A percentile compares a stretch with the other conserved stretches of the same genome.
Conservation (phyloP, 2,329 filamentous ascomycete species). For the Fusarium humuli region DNA sequence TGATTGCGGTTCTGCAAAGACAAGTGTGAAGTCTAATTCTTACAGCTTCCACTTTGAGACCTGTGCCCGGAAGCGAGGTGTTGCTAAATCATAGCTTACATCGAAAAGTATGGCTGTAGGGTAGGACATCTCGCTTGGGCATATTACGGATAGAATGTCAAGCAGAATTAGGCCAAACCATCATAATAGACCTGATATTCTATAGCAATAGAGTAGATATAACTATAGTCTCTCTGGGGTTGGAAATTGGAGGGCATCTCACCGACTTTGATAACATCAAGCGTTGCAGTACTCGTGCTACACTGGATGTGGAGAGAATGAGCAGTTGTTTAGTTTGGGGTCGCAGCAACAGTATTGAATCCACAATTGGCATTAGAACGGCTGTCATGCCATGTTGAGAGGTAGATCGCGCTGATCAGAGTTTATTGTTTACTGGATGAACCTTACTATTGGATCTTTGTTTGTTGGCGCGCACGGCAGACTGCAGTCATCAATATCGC, state of each 20-base stretch:
- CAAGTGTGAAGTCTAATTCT: slow-evolving; percentile 16
- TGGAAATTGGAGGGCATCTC: not conserved
- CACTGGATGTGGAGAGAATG: not conserved
- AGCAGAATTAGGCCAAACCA: not conserved
- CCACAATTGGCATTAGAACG: not conserved
- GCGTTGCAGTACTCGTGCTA: not conserved
- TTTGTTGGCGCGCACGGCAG: not conserved
- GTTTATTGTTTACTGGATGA: not conserved
- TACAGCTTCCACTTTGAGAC: slow-evolving; percentile 9
- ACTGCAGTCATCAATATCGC: not conserved
- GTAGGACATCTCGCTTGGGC: not conserved
- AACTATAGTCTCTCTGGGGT: not conserved
- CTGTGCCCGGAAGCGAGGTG: not conserved
- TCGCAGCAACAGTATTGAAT: not conserved
- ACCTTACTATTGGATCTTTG: not conserved
- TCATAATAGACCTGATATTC: not conserved
- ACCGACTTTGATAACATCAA: not conserved
- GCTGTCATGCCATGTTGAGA: not conserved
- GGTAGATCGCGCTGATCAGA: slow-evolving; percentile 1
- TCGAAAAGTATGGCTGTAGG: not conserved
- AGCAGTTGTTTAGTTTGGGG: not conserved
- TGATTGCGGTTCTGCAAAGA: not conserved
- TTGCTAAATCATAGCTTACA: not conserved
- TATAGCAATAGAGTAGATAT: not conserved
- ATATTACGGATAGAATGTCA: not conserved